phyloP scores from a whole-genome alignment of 495 filamentous ascomycete species.

The Aspergillus funiculosus region DNA sequence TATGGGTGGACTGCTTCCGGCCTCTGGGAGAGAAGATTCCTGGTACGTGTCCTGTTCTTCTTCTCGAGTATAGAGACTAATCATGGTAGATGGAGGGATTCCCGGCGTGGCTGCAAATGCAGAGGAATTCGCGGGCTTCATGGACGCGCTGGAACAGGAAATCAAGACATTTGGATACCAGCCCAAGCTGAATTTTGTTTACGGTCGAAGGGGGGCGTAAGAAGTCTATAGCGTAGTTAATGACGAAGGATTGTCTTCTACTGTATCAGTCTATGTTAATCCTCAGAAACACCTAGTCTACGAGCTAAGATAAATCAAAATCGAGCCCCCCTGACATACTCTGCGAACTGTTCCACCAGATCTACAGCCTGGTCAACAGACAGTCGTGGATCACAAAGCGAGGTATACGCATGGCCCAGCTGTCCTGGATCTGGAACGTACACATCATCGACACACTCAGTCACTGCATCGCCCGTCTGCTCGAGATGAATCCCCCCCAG shows the following conservation, averaged over 20 bases:
- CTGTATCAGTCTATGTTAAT: too few relatives aligned
- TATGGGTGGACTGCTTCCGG: constrained; percentile 7
- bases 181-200: constrained; percentile 7
- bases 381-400: constrained; percentile 2
- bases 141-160: constrained; percentile 1
- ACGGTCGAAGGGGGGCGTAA: background rate
- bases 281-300: background rate
- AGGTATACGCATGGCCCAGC: background rate
- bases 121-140: constrained; percentile 2
- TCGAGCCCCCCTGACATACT: background rate
- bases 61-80: background rate
- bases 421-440: background rate
- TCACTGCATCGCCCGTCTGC: constrained; percentile 7
- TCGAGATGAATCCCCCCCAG: constrained; percentile 8
- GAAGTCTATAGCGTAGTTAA: too few relatives aligned
- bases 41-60: constrained; percentile 1
- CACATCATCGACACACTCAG: constrained; percentile 4
- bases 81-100: constrained; percentile 2
- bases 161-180: constrained; percentile 8
- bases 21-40: constrained; percentile 7
- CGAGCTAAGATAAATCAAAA: too few relatives aligned
- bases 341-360: background rate
- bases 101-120: constrained; percentile 6
- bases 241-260: too few relatives aligned
- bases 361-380: constrained; percentile 1